Percentiles rank a stretch among this genome's conserved stretches.
Conservation (phyloP, 768 basidiomycete genomes). For the Tricholoma hemisulphureum region DNA sequence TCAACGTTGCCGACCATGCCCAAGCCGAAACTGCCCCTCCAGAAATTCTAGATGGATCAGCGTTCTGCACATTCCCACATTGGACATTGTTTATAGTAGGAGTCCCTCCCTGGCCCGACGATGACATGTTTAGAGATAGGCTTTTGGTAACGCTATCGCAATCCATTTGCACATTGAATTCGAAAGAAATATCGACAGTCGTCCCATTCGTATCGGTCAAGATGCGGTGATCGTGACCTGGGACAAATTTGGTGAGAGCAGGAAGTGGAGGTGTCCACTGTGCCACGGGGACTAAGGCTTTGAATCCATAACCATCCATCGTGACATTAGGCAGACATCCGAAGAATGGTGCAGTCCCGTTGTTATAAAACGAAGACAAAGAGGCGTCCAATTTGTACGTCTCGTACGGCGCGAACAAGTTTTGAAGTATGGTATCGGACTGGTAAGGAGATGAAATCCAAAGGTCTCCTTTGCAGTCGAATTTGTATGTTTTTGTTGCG, state of each 20-base stretch:
- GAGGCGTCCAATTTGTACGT: slow-evolving; percentile 69
- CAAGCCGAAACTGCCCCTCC: slow-evolving; percentile 60
- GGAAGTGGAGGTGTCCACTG: slow-evolving; percentile 75
- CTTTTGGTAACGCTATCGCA: slow-evolving; percentile 65
- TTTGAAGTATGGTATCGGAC: slow-evolving; percentile 60
- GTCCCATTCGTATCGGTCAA: slow-evolving; percentile 50
- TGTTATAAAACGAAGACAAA: slow-evolving; percentile 55
- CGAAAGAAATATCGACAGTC: slow-evolving; percentile 65
- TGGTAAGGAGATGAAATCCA: slow-evolving; percentile 84
- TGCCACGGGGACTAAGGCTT: slow-evolving; percentile 65
- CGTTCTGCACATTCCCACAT: slow-evolving; percentile 51
- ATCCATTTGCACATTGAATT: slow-evolving; percentile 78
- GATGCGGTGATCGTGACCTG: slow-evolving; percentile 85
- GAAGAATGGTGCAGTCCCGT: slow-evolving; percentile 59
- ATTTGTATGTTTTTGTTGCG: slow-evolving; percentile 58
- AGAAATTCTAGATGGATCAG: slow-evolving; percentile 48
- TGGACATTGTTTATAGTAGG: slow-evolving; percentile 52
- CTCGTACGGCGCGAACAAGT: slow-evolving; percentile 84
- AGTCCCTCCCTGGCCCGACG: slow-evolving; percentile 56
- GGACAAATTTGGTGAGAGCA: slow-evolving; percentile 72
- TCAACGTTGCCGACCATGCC: slow-evolving; percentile 73
- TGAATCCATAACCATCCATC: slow-evolving; percentile 77
- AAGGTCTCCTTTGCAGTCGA: slow-evolving; percentile 50
- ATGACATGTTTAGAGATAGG: slow-evolving; percentile 66
- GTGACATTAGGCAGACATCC: slow-evolving; percentile 72